Conservation (phyloP, 805 yeast species). For the Suhomyces vadensis region DNA sequence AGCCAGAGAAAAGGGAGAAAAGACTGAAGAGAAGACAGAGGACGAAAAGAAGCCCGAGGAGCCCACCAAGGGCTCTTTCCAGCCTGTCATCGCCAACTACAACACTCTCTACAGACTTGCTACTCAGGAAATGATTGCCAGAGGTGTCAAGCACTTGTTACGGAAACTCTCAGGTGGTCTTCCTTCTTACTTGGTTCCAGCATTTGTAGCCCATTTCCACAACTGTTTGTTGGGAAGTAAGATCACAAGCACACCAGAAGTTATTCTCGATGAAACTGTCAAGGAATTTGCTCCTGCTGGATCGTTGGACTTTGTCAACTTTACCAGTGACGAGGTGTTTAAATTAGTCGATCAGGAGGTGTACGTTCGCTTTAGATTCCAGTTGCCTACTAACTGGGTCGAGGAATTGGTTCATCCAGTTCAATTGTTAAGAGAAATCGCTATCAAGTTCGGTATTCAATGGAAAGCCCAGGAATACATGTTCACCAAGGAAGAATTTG, state of each 20-base stretch:
- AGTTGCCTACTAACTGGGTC: constrained; percentile 53
- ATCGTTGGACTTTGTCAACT: constrained; percentile 42
- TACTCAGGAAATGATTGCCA: constrained; percentile 70
- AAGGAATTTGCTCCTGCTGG: constrained; percentile 42
- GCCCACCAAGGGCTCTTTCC: constrained; percentile 39
- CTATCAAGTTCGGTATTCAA: constrained; percentile 83
- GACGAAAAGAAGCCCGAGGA: constrained; percentile 26
- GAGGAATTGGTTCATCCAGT: constrained; percentile 31
- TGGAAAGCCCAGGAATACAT: constrained; percentile 58
- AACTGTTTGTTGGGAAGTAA: constrained; percentile 63
- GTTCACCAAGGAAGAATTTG: constrained; percentile 46
- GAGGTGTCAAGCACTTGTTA: constrained; percentile 76
- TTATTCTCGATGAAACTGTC: constrained; percentile 44
- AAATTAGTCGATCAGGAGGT: constrained; percentile 54
- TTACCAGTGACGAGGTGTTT: constrained; percentile 49
- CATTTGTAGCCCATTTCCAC: constrained; percentile 67
- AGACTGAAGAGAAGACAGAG: constrained; percentile 22
- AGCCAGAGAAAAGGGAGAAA: constrained; percentile 30
- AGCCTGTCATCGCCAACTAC: constrained; percentile 45
- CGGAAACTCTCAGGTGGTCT: constrained; percentile 46
- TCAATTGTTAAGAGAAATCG: constrained; percentile 67
- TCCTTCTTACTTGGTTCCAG: constrained; percentile 57
- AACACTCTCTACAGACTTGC: constrained; percentile 49
- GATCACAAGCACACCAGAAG: constrained; percentile 41
- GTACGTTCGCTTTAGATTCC: constrained; percentile 60